phyloP scores from a whole-genome alignment of 2,329 filamentous ascomycete species.

The Colletotrichum tamarilloi region DNA sequence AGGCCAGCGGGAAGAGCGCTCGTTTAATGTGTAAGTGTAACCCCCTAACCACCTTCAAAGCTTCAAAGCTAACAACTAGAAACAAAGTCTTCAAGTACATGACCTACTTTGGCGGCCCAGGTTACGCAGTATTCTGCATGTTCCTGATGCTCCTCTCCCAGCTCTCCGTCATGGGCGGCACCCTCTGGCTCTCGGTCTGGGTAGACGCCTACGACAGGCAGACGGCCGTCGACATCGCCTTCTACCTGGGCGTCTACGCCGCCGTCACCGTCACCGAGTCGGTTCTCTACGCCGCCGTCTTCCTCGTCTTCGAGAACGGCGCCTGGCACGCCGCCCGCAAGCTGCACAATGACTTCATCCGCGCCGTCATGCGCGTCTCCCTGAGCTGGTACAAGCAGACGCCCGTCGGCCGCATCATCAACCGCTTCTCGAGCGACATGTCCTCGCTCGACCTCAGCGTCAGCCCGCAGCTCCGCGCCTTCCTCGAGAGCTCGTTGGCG shows the following conservation, averaged over 20 bases:
- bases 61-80: conserved; percentile 30
- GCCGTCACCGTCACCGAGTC: conserved; percentile 56
- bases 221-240: conserved; percentile 56
- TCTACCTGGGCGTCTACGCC: conserved; percentile 66
- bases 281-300: conserved; percentile 53
- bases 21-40: conserved; percentile 55
- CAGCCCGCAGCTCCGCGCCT: conserved; percentile 55
- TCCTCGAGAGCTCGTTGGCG: conserved; percentile 54
- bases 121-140: conserved; percentile 54
- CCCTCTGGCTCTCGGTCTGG: conserved; percentile 64
- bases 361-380: conserved; percentile 63
- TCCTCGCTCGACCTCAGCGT: conserved; percentile 64
- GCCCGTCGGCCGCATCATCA: conserved; percentile 63
- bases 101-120: conserved; percentile 59
- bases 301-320: conserved; percentile 63
- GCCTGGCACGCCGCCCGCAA: conserved; percentile 66
- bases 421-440: conserved; percentile 68
- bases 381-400: conserved; percentile 68
- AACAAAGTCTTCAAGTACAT: conserved; percentile 60
- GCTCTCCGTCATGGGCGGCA: conserved; percentile 53
- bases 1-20: conserved; percentile 55
- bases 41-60: neutral
- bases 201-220: conserved; percentile 61
- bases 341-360: conserved; percentile 64
- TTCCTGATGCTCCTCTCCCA: conserved; percentile 53